Percentiles rank a stretch among this genome's conserved stretches.
Evolutionary conservation across 192 early-diverging fungal genomes (phyloP).

Genomic region (Linnemannia hyalina): DNA sequence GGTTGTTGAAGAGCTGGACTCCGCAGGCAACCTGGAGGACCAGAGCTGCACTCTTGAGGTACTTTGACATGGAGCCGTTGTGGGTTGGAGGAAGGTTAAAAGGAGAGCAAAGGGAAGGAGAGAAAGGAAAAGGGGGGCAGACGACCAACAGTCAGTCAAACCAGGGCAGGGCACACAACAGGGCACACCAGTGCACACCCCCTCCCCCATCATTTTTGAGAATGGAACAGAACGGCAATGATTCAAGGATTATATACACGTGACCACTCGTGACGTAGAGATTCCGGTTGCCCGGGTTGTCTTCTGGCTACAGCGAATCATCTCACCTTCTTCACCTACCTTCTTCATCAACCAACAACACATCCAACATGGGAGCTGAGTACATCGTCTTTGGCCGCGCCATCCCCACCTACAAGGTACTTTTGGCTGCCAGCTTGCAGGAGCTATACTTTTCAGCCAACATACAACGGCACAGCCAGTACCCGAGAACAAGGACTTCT

Average conservation of each 20-base stretch:
- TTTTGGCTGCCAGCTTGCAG: not conserved
- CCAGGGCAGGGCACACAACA: not conserved
- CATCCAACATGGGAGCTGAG: conserved; percentile 42
- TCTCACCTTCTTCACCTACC: conserved; percentile 10
- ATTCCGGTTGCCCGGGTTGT: not conserved
- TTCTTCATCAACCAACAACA: not conserved
- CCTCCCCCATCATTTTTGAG: not conserved
- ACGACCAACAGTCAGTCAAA: not conserved
- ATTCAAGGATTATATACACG: not conserved
- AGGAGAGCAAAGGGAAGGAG: not conserved
- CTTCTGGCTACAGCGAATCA: not conserved
- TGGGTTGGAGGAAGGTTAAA: not conserved
- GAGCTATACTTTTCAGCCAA: not conserved
- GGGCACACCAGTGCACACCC: not conserved
- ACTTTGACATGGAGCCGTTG: conserved; percentile 14
- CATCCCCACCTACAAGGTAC: conserved; percentile 53
- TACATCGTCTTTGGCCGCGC: conserved; percentile 48
- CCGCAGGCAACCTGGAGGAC: conserved; percentile 76
- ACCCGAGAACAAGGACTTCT: not conserved
- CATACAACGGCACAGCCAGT: not conserved
- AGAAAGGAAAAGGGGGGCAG: not conserved
- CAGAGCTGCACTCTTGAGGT: conserved; percentile 36
- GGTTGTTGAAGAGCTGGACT: conserved; percentile 76
- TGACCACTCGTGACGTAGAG: not conserved
- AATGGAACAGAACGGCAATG: not conserved